Evolutionary conservation across 2,329 filamentous ascomycete species (phyloP).

Genomic region (Chaetomium sp.): DNA sequence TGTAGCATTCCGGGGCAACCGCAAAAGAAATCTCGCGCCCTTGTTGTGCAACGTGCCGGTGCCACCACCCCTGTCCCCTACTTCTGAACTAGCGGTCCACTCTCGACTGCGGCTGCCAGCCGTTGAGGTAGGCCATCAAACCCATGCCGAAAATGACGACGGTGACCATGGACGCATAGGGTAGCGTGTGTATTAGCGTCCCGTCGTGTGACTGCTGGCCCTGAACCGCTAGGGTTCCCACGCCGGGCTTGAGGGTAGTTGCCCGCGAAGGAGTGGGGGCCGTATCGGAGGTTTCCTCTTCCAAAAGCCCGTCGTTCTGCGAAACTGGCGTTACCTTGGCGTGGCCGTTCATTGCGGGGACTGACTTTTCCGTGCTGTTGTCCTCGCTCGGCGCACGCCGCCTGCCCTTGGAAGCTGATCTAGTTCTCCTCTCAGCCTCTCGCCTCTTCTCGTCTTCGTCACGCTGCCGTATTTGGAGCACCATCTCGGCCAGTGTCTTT

Average conservation of each 20-base stretch:
- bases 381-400: constrained; percentile 33
- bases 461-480: constrained; percentile 70
- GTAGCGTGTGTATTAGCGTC: constrained; percentile 59
- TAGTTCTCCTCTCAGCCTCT: constrained; percentile 47
- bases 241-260: constrained; percentile 53
- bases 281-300: constrained; percentile 36
- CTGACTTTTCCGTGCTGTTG: constrained; percentile 27
- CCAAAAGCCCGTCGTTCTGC: constrained; percentile 27
- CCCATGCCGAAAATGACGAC: constrained; percentile 81
- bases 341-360: constrained; percentile 34
- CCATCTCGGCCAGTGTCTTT: constrained; percentile 82
- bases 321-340: constrained; percentile 22
- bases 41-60: background rate
- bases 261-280: constrained; percentile 50
- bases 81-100: constrained; percentile 39
- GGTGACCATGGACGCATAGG: constrained; percentile 80
- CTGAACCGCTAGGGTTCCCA: constrained; percentile 44
- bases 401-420: constrained; percentile 43
- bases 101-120: constrained; percentile 64
- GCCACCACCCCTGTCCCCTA: too few species aligned
- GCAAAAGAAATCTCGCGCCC: background rate
- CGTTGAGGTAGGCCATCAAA: constrained; percentile 84
- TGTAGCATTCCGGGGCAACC: background rate
- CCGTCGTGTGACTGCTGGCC: constrained; percentile 45
- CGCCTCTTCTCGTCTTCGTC: constrained; percentile 61